Evolutionary conservation across 495 filamentous ascomycete species (phyloP), one percentile per base, ranked within the genome.

Genomic region (Podospora bellae-mahoneyi): DNA sequence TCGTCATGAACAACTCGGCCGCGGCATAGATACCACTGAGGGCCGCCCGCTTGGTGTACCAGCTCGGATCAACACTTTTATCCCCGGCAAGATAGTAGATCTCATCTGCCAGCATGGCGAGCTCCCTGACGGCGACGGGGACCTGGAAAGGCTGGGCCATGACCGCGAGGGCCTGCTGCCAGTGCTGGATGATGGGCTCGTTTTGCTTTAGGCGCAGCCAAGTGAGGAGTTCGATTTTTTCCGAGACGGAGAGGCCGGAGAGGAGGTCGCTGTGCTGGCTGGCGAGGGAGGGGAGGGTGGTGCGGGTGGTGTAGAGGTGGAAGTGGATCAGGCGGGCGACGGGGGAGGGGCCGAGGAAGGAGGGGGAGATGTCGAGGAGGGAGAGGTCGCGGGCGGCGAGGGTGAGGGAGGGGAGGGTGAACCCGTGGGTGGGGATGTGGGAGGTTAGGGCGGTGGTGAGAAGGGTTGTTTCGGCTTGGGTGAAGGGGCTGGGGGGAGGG

Each of bases 1-100:
- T 90, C 18, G 93, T 98, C 94, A 97, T 96, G 78, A 93, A 93
- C 3, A 97, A 80, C 78, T 99, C 95, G 30, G 90, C 86, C 54
- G 88, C 90, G 27, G 92, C 91, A 75, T 98, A 99, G 71, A 97
- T 87, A 13, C 87, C 83, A 3, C 90, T 86, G 5, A 98, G 81
- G 1, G 87, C 87, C 5, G 89, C 86, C 5, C 95, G 88, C 77
- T 95, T 95, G 65, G 93, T 91, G 76, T 98, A 99, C 95, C 95
- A 98, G 13, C 85, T 85, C 0, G 87, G 84, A 74, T 97, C 94
- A 69, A 97, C 90, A 16, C 87, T 86, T 4, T 79, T 80, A 76
- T 97, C 96, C 56, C 92, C 92, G 0, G 96, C 87, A 2, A 97
- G 87, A 71, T 85, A 91, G 77, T 89, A 88, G 32, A 99, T 94